These are phyloP conservation scores for Fermentozyma sake DNA, from an alignment of 1,139 yeast genomes.

Conservation along the genomic window DNA sequence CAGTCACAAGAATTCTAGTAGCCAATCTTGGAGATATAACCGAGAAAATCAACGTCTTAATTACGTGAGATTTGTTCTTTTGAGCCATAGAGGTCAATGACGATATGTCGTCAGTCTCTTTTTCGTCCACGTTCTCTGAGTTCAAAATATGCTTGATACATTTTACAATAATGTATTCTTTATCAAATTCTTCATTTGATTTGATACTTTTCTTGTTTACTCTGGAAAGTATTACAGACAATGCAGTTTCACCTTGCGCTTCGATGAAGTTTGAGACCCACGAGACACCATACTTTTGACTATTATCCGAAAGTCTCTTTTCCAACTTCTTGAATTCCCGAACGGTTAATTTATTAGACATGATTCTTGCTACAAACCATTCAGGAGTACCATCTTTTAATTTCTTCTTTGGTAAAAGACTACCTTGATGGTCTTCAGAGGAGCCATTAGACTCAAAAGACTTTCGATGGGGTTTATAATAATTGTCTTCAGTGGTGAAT, in stretches of 20 bases:
- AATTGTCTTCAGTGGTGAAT: slow-evolving; percentile 8
- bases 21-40: slow-evolving; percentile 38
- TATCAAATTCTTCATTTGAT: slow-evolving; percentile 42
- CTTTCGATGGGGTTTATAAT: slow-evolving; percentile 11
- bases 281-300: slow-evolving; percentile 13
- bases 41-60: slow-evolving; percentile 34
- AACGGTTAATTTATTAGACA: slow-evolving; percentile 29
- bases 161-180: slow-evolving; percentile 34
- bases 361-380: slow-evolving; percentile 38
- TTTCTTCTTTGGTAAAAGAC: slow-evolving; percentile 14
- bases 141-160: slow-evolving; percentile 34
- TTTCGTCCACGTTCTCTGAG: slow-evolving; percentile 15
- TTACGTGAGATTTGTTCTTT: slow-evolving; percentile 27
- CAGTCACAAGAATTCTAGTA: slow-evolving; percentile 41
- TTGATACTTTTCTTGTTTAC: slow-evolving; percentile 42
- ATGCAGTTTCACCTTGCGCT: slow-evolving; percentile 44
- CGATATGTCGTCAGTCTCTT: slow-evolving; percentile 11
- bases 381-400: slow-evolving; percentile 39
- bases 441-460: slow-evolving; percentile 11
- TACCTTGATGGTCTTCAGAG: slow-evolving; percentile 8
- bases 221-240: slow-evolving; percentile 36
- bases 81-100: slow-evolving; percentile 7
- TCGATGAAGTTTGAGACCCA: slow-evolving; percentile 34
- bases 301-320: slow-evolving; percentile 25
- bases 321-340: slow-evolving; percentile 35